Base-by-base conservation (phyloP, 139 green algal species). In the Chlorella vulgaris region DNA sequence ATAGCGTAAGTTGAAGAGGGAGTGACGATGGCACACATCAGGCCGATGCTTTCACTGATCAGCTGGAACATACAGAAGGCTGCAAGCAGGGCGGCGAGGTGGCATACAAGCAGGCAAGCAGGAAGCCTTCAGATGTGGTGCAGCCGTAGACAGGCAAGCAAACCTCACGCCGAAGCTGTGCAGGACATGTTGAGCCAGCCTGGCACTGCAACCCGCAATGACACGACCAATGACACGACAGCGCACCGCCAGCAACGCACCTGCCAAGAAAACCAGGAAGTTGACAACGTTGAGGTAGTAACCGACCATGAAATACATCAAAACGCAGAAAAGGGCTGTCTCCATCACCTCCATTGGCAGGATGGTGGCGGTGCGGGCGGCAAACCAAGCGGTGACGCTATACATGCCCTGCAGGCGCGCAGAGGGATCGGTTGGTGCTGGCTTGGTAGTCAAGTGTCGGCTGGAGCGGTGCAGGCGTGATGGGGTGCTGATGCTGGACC, bases 341-440 rank as follows among this genome's bases (percentile, higher is more conserved):
- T 83, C 62, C 0, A 3, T 26, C 3, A 80, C 42, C 39, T 80
- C 38, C 13, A 85, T 33, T 2, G 84, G 84, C 28, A 39, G 31
- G 2, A 60, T 60, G 33, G 81, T 83, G 42, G 35, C 19, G 1
- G 78, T 85, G 21, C 43, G 39, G 19, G 84, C 84, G 21, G 68
- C 28, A 69, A 82, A 88, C 79, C 79, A 88, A 35, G 76, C 35
- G 10, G 51, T 53, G 5, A 83, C 36, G 8, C 53, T 40, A 28
- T 88, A 88, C 84, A 85, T 88, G 38, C 78, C 84, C 66, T 87
- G n/a, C n/a, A n/a, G n/a, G n/a, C n/a, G n/a, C n/a, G n/a, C n/a
- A n/a, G n/a, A n/a, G n/a, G n/a, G n/a, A n/a, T n/a, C n/a, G n/a
- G n/a, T n/a, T n/a, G n/a, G n/a, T n/a, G n/a, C n/a, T n/a, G n/a